Evolutionary conservation across 164 flowering plant species (phyloP).

Genomic region (Annona cherimola): DNA sequence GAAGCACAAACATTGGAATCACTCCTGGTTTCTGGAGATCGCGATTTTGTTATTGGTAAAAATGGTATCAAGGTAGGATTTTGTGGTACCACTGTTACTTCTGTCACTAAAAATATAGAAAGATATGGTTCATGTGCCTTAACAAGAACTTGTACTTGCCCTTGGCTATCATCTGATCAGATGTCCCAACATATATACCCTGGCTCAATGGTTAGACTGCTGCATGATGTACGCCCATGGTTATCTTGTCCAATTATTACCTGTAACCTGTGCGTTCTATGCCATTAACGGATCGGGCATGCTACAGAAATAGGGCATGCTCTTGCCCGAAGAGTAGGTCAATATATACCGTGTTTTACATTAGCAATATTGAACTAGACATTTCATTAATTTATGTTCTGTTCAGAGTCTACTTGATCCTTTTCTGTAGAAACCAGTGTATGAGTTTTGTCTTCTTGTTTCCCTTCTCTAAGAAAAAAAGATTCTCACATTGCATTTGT

Average conservation of each 20-base stretch:
- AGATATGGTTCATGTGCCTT: neutral
- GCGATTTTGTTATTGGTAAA: conserved; percentile 28
- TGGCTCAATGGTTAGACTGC: neutral
- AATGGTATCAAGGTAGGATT: conserved; percentile 27
- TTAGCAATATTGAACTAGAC: too few relatives aligned
- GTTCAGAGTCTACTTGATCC: too few relatives aligned
- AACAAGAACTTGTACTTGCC: neutral
- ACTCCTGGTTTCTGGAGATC: conserved; percentile 26
- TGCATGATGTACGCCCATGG: neutral
- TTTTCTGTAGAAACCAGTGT: too few relatives aligned
- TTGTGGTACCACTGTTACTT: neutral
- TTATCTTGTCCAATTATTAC: neutral
- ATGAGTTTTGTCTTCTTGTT: too few relatives aligned
- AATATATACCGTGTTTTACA: too few relatives aligned
- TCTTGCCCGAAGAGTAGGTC: too few relatives aligned
- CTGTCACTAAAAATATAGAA: neutral
- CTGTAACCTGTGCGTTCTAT: too few relatives aligned
- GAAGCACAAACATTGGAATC: conserved; percentile 32
- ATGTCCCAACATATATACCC: neutral
- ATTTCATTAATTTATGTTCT: too few relatives aligned
- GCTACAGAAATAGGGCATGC: too few relatives aligned
- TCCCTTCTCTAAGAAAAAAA: too few relatives aligned
- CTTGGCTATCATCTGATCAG: neutral
- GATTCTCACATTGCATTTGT: neutral
- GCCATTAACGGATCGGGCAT: too few relatives aligned